Percentiles rank a stretch among this genome's conserved stretches.
Evolutionary conservation across 2,329 filamentous ascomycete species (phyloP).

Genomic region (Clarireedia paspali): DNA sequence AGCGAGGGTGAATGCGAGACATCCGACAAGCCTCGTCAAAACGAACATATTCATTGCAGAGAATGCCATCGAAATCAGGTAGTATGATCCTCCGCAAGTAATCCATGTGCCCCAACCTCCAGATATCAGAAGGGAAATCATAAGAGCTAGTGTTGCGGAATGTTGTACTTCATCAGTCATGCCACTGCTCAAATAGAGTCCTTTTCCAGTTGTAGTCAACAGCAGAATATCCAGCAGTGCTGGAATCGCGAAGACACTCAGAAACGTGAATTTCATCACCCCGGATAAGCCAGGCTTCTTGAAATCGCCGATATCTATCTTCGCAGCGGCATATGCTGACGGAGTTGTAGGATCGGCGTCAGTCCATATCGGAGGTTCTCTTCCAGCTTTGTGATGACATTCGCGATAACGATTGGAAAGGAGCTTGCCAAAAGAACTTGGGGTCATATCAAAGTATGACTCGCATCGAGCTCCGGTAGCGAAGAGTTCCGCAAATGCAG

Average conservation of each 20-base stretch:
- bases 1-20: constrained; percentile 34
- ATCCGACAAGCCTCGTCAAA: constrained; percentile 38
- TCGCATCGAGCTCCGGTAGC: constrained; percentile 56
- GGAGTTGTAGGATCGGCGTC: constrained; percentile 5
- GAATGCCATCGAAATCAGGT: constrained; percentile 48
- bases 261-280: constrained; percentile 44
- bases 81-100: constrained; percentile 55
- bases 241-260: constrained; percentile 54
- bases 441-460: constrained; percentile 50
- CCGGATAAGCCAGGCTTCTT: constrained; percentile 31
- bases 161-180: constrained; percentile 44
- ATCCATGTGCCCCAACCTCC: constrained; percentile 57
- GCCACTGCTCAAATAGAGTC: constrained; percentile 50
- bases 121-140: constrained; percentile 50
- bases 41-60: constrained; percentile 35
- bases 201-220: constrained; percentile 49
- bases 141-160: constrained; percentile 46
- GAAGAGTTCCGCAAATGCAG: constrained; percentile 55
- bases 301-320: constrained; percentile 41
- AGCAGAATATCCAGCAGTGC: constrained; percentile 54
- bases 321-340: constrained; percentile 41
- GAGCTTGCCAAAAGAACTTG: constrained; percentile 38
- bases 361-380: constrained; percentile 19
- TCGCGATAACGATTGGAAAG: constrained; percentile 37
- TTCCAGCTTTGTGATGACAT: constrained; percentile 30